Evolutionary conservation across 2,329 filamentous ascomycete genomes (phyloP).

Genomic region (Nemania diffusa): DNA sequence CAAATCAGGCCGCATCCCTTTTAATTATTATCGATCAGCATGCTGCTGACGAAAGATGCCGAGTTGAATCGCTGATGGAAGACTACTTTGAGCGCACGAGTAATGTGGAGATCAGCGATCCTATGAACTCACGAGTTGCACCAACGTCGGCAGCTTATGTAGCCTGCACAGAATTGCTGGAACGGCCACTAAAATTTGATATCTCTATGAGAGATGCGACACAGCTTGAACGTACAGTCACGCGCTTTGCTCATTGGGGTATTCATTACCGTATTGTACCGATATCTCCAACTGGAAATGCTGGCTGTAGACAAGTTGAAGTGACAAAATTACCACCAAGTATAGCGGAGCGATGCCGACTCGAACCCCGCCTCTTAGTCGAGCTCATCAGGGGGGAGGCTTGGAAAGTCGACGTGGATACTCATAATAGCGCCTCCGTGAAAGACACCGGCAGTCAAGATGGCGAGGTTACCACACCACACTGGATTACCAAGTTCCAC

Average conservation of each 20-base stretch:
- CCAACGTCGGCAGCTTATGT: conserved; percentile 18
- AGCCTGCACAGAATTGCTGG: conserved; percentile 53
- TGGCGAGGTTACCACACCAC: conserved; percentile 23
- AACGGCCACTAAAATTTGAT: conserved; percentile 71
- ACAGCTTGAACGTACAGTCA: conserved; percentile 64
- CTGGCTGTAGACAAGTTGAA: conserved; percentile 50
- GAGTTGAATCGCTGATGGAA: conserved; percentile 77
- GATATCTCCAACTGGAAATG: conserved; percentile 13
- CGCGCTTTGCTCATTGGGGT: conserved; percentile 78
- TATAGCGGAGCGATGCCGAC: conserved; percentile 79
- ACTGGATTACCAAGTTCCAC: conserved; percentile 72
- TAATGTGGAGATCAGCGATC: conserved; percentile 15
- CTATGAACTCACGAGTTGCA: neutral
- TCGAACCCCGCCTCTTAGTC: conserved; percentile 76
- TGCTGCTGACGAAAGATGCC: conserved; percentile 88
- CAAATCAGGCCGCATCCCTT: conserved; percentile 43
- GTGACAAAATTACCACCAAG: conserved; percentile 73
- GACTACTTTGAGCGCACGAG: conserved; percentile 56
- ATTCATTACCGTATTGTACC: conserved; percentile 67
- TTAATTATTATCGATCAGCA: conserved; percentile 91
- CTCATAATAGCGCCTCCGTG: conserved; percentile 26
- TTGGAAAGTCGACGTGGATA: conserved; percentile 70
- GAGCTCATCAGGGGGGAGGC: conserved; percentile 79
- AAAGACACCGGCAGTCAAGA: neutral
- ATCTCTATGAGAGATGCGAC: conserved; percentile 68